Evolutionary conservation across 2,329 filamentous ascomycete species (phyloP), one percentile per base, ranked within the genome.

Genomic region (Fusarium chlamydosporum): DNA sequence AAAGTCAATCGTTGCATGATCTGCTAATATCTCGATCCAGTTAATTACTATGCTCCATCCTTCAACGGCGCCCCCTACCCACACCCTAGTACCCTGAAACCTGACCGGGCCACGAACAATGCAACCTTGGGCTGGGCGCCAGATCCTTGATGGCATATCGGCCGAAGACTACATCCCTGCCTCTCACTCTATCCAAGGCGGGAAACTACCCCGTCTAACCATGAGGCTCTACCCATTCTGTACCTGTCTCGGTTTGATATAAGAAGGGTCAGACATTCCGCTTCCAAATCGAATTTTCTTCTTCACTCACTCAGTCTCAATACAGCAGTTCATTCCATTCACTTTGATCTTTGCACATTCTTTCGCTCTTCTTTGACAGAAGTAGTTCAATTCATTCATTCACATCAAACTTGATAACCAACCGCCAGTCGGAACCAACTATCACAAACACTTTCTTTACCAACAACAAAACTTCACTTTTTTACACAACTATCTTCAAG

Each of bases 291-390:
- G 33, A 41, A 12, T 34, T 23, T 41, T 56, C 61, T 61, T 52
- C 63, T 50, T 69, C 29, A 58, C 47, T 65, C 67, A 56, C 47
- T 65, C 67, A 56, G 70, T 69, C 72, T 76, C 72, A 75, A 29
- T 56, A 48, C 68, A 76, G 69, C 67, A 76, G 61, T 70, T 74
- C 67, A 71, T 48, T 74, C 53, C 73, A 74, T 69, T 76, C 69
- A 57, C 70, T 74, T 72, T 72, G 56, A 57, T 71, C 68, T 57
- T 74, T 75, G 51, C 68, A 67, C 70, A 63, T 61, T 61, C 65
- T 65, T 61, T 61, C 50, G 66, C 61, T 55, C 75, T 76, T 76
- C 75, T 76, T 76, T 76, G 75, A 76, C 43, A 76, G 75, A 76
- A 76, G 75, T 71, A 57, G 62, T 59, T 71, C 74, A 70, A 70